phyloP scores from a whole-genome alignment of 1,284 basidiomycete genomes.

The Ustilago sp. region DNA sequence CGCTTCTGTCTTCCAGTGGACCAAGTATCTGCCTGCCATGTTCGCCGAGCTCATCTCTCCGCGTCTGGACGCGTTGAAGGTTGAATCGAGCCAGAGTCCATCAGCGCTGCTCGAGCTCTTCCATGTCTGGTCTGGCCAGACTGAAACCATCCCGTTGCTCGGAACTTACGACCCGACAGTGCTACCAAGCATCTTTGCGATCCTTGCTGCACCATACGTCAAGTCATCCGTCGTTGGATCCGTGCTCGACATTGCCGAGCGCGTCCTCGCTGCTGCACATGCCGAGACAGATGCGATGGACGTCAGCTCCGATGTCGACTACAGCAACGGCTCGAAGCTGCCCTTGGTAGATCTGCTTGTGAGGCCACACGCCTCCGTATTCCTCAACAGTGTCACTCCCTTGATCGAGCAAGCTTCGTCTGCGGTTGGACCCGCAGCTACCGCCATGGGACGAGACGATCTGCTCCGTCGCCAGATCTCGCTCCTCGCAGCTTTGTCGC shows the following conservation, averaged over 20 bases:
- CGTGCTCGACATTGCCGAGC: constrained; percentile 88
- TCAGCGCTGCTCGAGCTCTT: constrained; percentile 90
- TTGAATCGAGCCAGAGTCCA: constrained; percentile 91
- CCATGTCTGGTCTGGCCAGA: constrained; percentile 79
- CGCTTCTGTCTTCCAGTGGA: constrained; percentile 77
- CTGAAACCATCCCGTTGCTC: constrained; percentile 76
- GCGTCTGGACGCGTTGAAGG: constrained; percentile 79
- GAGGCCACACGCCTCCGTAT: constrained; percentile 79
- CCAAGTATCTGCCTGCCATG: constrained; percentile 77
- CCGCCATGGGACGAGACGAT: constrained; percentile 75
- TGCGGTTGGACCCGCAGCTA: constrained; percentile 75
- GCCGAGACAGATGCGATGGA: constrained; percentile 30
- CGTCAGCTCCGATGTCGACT: constrained; percentile 19
- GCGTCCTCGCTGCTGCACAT: constrained; percentile 73
- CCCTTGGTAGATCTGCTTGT: constrained; percentile 72
- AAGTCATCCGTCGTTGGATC: constrained; percentile 84
- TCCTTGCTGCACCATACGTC: constrained; percentile 83
- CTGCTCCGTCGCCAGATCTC: constrained; percentile 84
- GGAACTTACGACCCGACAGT: constrained; percentile 79
- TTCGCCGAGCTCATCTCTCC: constrained; percentile 85
- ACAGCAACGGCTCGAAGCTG: constrained; percentile 23
- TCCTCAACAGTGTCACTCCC: constrained; percentile 80
- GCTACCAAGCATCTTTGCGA: constrained; percentile 83
- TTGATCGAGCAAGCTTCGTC: constrained; percentile 69
- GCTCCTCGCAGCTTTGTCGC: constrained; percentile 83